phyloP scores from a whole-genome alignment of 257 asterid species.

The Salvia rosmarinus region DNA sequence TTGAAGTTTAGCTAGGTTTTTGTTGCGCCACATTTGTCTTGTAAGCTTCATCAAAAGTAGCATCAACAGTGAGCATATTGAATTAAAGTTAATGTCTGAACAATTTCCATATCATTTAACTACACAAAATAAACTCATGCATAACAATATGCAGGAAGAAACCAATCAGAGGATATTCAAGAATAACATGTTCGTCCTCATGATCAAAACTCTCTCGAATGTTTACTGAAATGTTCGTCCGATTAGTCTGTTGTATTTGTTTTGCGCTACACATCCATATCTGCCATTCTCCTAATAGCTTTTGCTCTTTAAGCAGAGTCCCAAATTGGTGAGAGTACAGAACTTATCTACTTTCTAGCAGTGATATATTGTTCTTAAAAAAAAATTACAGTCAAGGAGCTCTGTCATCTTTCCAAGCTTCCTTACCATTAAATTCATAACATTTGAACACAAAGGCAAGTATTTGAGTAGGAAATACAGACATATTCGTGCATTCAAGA shows the following conservation, averaged over 20 bases:
- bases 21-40: constrained; percentile 83
- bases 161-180: not conserved
- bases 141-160: not conserved
- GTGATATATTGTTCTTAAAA: not conserved
- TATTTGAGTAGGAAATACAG: not conserved
- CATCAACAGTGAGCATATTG: constrained; percentile 33
- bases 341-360: not conserved
- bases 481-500: not conserved
- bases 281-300: not conserved
- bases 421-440: not conserved
- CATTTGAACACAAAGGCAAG: not conserved
- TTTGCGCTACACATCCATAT: not conserved
- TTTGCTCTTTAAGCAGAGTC: not conserved
- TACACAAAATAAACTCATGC: not conserved
- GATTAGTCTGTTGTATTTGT: not conserved
- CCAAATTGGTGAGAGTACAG: not conserved
- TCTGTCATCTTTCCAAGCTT: not conserved
- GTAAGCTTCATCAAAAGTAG: constrained; percentile 59
- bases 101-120: constrained; percentile 5
- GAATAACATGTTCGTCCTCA: not conserved
- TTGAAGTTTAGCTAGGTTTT: constrained; percentile 86
- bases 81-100: not conserved
- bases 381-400: not conserved
- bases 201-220: not conserved
- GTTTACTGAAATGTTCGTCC: not conserved